These are phyloP conservation scores for Fagopyrum tataricum DNA, from an alignment of 148 eudicot species.

Conservation along the genomic window DNA sequence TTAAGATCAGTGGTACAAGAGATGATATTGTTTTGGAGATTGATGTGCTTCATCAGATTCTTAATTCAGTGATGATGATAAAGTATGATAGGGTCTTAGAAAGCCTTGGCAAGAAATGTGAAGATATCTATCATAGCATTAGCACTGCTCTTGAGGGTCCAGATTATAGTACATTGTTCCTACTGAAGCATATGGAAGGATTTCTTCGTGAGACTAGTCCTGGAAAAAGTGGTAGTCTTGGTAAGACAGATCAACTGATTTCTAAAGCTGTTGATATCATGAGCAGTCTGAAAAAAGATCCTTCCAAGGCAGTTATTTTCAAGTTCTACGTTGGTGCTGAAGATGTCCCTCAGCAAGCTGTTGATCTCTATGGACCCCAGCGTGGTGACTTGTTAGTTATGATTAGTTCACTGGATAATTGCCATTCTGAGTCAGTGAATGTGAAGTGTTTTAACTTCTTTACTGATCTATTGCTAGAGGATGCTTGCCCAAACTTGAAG, in stretches of 20 bases:
- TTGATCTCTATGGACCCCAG: slow-evolving; percentile 56
- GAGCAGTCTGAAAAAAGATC: slow-evolving; percentile 57
- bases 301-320: slow-evolving; percentile 39
- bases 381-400: slow-evolving; percentile 71
- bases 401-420: slow-evolving; percentile 67
- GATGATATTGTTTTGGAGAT: slow-evolving; percentile 32
- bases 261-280: slow-evolving; percentile 55
- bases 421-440: slow-evolving; percentile 65
- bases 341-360: slow-evolving; percentile 39
- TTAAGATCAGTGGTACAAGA: slow-evolving; percentile 33
- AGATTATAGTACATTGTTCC: slow-evolving; percentile 56
- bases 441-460: slow-evolving; percentile 73
- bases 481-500: slow-evolving; percentile 44
- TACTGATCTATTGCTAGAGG: slow-evolving; percentile 59
- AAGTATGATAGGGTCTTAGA: slow-evolving; percentile 67
- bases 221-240: slow-evolving; percentile 28
- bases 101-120: slow-evolving; percentile 57
- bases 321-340: slow-evolving; percentile 57
- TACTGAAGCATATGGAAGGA: slow-evolving; percentile 66
- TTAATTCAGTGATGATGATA: slow-evolving; percentile 56
- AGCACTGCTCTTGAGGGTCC: slow-evolving; percentile 46
- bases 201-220: slow-evolving; percentile 37
- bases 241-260: slow-evolving; percentile 51
- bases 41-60: slow-evolving; percentile 51
- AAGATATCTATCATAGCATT: slow-evolving; percentile 42